Evolutionary conservation across 2,329 filamentous ascomycete genomes (phyloP).

Genomic region (Trichoderma simmonsii): DNA sequence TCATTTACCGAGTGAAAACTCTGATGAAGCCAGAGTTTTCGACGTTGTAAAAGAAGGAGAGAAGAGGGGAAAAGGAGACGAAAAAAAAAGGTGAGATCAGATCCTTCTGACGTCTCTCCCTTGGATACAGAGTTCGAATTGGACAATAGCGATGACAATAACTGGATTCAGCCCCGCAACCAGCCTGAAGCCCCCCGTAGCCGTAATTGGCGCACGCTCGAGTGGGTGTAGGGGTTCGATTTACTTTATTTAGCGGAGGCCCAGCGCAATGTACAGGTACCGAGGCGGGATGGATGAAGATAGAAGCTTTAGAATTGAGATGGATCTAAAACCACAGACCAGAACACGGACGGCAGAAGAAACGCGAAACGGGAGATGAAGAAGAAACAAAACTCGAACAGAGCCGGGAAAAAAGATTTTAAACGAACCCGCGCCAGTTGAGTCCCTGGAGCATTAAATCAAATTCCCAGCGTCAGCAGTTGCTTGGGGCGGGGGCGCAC

Average conservation of each 20-base stretch:
- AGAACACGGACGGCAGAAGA: background rate
- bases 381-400: background rate
- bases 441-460: background rate
- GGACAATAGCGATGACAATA: background rate
- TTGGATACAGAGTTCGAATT: background rate
- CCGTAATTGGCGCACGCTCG: conserved; percentile 4
- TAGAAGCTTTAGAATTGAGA: background rate
- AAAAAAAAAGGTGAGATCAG: background rate
- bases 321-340: background rate
- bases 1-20: background rate
- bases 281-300: background rate
- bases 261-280: background rate
- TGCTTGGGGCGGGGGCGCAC: conserved; percentile 1
- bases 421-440: background rate
- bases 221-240: conserved; percentile 1
- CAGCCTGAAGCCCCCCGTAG: conserved; percentile 2
- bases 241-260: conserved; percentile 14
- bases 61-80: background rate
- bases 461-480: background rate
- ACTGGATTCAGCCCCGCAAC: conserved; percentile 5
- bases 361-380: background rate
- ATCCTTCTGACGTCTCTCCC: background rate
- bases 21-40: background rate
- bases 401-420: background rate
- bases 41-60: background rate